Conservation (phyloP, 441 rosid genomes). For the Biscutella auriculata region DNA sequence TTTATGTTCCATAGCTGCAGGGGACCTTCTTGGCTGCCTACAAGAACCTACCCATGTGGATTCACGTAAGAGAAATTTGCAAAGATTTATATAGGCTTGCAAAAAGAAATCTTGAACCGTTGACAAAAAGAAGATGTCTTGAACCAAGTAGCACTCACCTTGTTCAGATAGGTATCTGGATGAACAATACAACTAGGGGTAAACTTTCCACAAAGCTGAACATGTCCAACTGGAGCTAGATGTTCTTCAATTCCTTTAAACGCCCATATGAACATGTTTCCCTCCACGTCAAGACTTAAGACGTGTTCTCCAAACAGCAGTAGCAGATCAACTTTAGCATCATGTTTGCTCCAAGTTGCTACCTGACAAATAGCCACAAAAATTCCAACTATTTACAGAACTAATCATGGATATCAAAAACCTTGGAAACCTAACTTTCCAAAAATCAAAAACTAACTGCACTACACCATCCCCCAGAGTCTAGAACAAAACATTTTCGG, state of each 20-base stretch:
- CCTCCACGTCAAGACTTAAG: conserved; percentile 69
- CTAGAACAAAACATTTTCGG: not conserved
- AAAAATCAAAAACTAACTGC: not conserved
- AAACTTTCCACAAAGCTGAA: conserved; percentile 40
- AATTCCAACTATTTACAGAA: not conserved
- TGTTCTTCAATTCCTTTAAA: conserved; percentile 60
- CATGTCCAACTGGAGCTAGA: conserved; percentile 52
- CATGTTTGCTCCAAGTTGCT: conserved; percentile 78
- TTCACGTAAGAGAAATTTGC: not conserved
- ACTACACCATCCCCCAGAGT: too few species aligned
- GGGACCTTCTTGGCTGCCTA: conserved; percentile 76
- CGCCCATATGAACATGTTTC: conserved; percentile 66
- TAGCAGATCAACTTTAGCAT: conserved; percentile 59
- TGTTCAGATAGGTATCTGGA: conserved; percentile 88
- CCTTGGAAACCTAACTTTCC: not conserved
- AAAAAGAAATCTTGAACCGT: not conserved
- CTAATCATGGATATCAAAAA: not conserved
- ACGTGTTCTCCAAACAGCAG: conserved; percentile 77
- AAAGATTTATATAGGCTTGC: not conserved
- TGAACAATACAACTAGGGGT: conserved; percentile 75
- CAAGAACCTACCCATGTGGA: conserved; percentile 43
- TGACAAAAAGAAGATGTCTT: not conserved
- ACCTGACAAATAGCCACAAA: conserved; percentile 37
- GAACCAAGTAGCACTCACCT: conserved; percentile 32
- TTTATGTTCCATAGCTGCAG: conserved; percentile 93